Conservation (phyloP, 176 grass and related monocot genomes). For the Calamus simplicifolius region DNA sequence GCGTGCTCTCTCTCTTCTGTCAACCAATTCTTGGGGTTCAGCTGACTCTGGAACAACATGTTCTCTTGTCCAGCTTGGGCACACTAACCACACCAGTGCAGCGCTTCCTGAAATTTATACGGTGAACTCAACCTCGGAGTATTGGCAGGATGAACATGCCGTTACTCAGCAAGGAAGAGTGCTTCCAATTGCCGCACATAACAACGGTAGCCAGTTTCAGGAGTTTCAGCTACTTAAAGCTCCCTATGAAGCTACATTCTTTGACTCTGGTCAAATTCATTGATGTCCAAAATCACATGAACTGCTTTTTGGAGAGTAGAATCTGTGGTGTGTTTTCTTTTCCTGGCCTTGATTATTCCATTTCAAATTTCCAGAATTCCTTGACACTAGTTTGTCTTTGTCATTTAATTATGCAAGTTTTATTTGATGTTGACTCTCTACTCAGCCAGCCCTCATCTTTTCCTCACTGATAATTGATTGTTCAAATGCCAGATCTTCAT, state of each 20-base stretch:
- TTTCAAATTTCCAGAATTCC: no score
- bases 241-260: constrained; percentile 15
- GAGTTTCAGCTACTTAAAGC: constrained; percentile 25
- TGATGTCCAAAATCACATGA: neutral
- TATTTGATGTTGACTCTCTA: no score
- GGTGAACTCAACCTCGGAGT: constrained; percentile 1
- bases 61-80: constrained; percentile 16
- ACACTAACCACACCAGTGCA: neutral
- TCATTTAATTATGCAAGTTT: no score
- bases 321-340: no score
- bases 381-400: no score
- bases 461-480: no score
- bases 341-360: no score
- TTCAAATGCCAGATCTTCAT: no score
- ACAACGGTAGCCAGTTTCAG: constrained; percentile 15
- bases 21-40: constrained; percentile 32
- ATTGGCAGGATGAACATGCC: constrained; percentile 21
- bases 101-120: neutral
- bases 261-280: constrained; percentile 20
- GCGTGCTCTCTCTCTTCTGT: constrained; percentile 99
- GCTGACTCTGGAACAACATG: constrained; percentile 3
- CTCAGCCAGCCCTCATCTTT: no score
- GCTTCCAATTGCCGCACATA: constrained; percentile 15
- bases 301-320: no score
- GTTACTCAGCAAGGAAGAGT: neutral